Evolutionary conservation across 345 rosid genomes (phyloP), one percentile per base, ranked within the genome.

Genomic region (Citrus hindsii): DNA sequence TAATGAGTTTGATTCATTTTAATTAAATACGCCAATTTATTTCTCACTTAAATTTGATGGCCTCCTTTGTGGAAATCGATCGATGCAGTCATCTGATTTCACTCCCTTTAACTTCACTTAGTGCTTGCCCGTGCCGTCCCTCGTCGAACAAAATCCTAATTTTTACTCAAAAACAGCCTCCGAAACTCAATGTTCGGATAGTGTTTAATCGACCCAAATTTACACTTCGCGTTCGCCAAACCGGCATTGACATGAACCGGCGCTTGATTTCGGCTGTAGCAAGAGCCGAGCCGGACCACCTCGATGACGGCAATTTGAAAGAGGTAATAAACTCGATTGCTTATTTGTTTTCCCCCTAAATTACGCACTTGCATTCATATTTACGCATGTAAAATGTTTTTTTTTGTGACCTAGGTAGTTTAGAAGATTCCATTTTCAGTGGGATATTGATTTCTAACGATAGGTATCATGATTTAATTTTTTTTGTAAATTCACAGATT

Each of bases 211-310:
- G 74, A 79, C 35, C 87, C 66, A 68, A 81, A 66, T 69, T 82
- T 2, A 24, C 63, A 51, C 48, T 81, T 78, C 85, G 76, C 48
- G 77, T 75, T 33, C 85, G 79, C 61, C 67, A 37, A 13, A 62
- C 58, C 40, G 24, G 81, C 28, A 60, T 83, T 84, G 55, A 79
- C 30, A 35, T 80, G 40, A 76, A 73, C 75, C 92, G 86, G 75
- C 83, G 81, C 65, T 21, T 89, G 38, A 65, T 87, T 69, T 78
- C 86, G 0, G 90, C 93, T 42, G 82, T 85, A 22, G 72, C 89
- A 46, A 86, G 89, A 62, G 82, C 88, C 65, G 93, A 92, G 75
- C 75, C 85, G 7, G 87, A 85, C 83, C 81, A 79, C 22, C 27
- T 87, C 74, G 90, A 81, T 46, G 90, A 91, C 55, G 84, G 63